Evolutionary conservation across 176 grass and related monocot species (phyloP).

Genomic region (Phoenix dactylifera): DNA sequence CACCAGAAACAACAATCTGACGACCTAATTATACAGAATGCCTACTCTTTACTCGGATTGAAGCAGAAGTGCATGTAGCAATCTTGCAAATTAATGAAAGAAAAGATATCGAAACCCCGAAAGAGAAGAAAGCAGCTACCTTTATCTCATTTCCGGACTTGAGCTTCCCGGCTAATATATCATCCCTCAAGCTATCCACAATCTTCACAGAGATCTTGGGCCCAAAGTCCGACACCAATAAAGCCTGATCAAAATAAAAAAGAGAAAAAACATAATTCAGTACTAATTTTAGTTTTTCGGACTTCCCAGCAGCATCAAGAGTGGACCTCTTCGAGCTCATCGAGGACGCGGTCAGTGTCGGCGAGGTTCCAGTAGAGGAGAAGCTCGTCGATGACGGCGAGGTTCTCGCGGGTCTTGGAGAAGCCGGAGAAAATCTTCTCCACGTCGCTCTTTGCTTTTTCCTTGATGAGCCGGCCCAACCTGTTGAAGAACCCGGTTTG

Average conservation of each 20-base stretch:
- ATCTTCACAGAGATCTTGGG: conserved; percentile 91
- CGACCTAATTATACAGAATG: too few relatives aligned
- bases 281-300: not conserved
- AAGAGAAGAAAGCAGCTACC: conserved; percentile 11
- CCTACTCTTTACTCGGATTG: too few relatives aligned
- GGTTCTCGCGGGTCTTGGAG: conserved; percentile 92
- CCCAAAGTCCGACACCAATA: conserved; percentile 96
- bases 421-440: conserved; percentile 97
- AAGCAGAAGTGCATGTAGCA: too few relatives aligned
- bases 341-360: conserved; percentile 86
- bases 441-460: conserved; percentile 99
- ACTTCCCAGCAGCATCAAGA: not conserved
- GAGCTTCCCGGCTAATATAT: conserved; percentile 86
- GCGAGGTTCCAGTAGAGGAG: conserved; percentile 98
- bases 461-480: conserved; percentile 92
- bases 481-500: conserved; percentile 94
- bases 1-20: too few relatives aligned
- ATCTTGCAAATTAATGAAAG: too few relatives aligned
- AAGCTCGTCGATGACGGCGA: conserved; percentile 93
- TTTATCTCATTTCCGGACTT: conserved; percentile 93
- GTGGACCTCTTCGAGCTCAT: conserved; percentile 82
- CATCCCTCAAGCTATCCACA: conserved; percentile 75
- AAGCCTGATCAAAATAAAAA: conserved; percentile 31
- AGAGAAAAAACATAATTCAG: not conserved
- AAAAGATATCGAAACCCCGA: not conserved